These are phyloP conservation scores for Trichoderma sp. DNA, from an alignment of 2,329 filamentous ascomycete genomes.

Conservation along the genomic window DNA sequence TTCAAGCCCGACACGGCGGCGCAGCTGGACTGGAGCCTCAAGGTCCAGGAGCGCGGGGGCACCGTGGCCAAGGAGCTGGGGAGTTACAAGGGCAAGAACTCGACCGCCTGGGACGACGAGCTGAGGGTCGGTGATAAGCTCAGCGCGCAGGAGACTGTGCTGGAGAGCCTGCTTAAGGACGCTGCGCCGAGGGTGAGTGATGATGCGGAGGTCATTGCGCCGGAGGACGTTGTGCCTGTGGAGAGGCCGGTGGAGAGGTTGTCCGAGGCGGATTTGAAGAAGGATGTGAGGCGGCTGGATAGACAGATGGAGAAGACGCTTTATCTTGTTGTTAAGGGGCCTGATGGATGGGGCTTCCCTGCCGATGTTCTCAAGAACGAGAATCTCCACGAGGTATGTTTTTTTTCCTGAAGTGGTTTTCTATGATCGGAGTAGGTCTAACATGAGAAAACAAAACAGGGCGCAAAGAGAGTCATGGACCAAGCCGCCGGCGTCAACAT, in stretches of 20 bases:
- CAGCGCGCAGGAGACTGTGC: slow-evolving; percentile 60
- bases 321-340: slow-evolving; percentile 79
- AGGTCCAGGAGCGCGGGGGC: slow-evolving; percentile 68
- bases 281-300: slow-evolving; percentile 76
- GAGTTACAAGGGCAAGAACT: slow-evolving; percentile 68
- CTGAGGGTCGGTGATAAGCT: slow-evolving; percentile 69
- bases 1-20: slow-evolving; percentile 86
- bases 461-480: slow-evolving; percentile 74
- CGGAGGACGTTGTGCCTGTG: slow-evolving; percentile 61
- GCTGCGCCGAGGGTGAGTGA: slow-evolving; percentile 63
- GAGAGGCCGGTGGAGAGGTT: slow-evolving; percentile 67
- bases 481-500: slow-evolving; percentile 85
- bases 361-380: slow-evolving; percentile 68
- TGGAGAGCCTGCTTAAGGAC: slow-evolving; percentile 70
- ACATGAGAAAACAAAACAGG: slow-evolving; percentile 49
- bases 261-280: slow-evolving; percentile 74
- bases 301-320: slow-evolving; percentile 76
- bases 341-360: slow-evolving; percentile 81
- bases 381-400: slow-evolving; percentile 75
- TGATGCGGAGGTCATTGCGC: slow-evolving; percentile 57
- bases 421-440: background rate
- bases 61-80: slow-evolving; percentile 83
- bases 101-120: slow-evolving; percentile 88
- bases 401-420: background rate
- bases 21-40: slow-evolving; percentile 86